Evolutionary conservation across 2,329 filamentous ascomycete genomes (phyloP).

Genomic region (Colletotrichum paranaense): DNA sequence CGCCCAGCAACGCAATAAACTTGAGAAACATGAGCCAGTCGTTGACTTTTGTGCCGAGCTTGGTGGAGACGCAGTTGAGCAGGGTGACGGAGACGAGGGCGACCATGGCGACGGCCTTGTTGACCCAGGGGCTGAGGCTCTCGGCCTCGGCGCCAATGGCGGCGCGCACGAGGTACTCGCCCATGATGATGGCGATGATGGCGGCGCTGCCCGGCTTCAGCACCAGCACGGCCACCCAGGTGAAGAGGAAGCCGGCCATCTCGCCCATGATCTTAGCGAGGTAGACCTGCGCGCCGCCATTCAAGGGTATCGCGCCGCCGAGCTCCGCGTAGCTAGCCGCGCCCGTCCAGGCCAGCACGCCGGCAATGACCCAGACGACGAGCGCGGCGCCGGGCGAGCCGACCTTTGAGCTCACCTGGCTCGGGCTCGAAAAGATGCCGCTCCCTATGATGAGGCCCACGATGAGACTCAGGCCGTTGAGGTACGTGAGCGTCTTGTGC

Average conservation of each 20-base stretch:
- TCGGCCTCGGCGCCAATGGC: slow-evolving; percentile 88
- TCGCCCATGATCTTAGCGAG: slow-evolving; percentile 97
- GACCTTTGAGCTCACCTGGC: slow-evolving; percentile 90
- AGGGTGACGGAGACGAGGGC: slow-evolving; percentile 83
- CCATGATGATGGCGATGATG: slow-evolving; percentile 97
- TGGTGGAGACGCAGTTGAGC: slow-evolving; percentile 91
- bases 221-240: slow-evolving; percentile 94
- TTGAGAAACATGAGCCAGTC: slow-evolving; percentile 98
- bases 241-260: slow-evolving; percentile 91
- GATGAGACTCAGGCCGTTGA: slow-evolving; percentile 92
- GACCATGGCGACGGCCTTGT: slow-evolving; percentile 85
- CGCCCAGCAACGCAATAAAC: slow-evolving; percentile 87
- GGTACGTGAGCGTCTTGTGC: slow-evolving; percentile 93
- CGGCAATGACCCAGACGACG: slow-evolving; percentile 91
- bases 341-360: slow-evolving; percentile 95
- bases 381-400: slow-evolving; percentile 91
- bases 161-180: slow-evolving; percentile 93
- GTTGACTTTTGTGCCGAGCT: slow-evolving; percentile 85
- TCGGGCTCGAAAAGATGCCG: slow-evolving; percentile 95
- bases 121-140: slow-evolving; percentile 85
- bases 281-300: slow-evolving; percentile 94
- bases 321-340: slow-evolving; percentile 95
- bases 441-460: slow-evolving; percentile 95
- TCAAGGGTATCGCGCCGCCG: slow-evolving; percentile 93
- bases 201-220: slow-evolving; percentile 93